Conservation (phyloP, 2,329 filamentous ascomycete species). For the Xylariaceae sp. region DNA sequence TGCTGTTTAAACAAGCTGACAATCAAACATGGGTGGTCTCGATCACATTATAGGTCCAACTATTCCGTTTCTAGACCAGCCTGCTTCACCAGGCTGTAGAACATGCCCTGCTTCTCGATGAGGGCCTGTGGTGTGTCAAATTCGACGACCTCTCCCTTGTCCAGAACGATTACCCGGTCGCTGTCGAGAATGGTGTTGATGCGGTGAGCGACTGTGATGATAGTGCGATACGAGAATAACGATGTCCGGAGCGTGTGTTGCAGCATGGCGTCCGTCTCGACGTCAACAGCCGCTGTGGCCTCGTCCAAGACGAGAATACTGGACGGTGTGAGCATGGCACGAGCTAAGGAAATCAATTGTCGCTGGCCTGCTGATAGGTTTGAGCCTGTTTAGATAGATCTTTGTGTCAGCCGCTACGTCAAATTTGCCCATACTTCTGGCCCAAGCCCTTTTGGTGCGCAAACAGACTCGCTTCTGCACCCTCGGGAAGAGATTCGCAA, state of each 20-base stretch:
- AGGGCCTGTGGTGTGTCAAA: conserved; percentile 86
- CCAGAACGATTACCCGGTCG: conserved; percentile 91
- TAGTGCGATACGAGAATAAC: conserved; percentile 85
- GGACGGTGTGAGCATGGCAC: conserved; percentile 90
- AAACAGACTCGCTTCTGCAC: conserved; percentile 1
- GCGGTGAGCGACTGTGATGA: conserved; percentile 96
- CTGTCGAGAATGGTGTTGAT: conserved; percentile 94
- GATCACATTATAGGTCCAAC: neutral
- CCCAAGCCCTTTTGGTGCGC: neutral
- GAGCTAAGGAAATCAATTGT: conserved; percentile 90
- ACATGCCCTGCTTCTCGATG: conserved; percentile 74
- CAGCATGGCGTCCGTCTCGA: conserved; percentile 69
- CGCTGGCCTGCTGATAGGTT: conserved; percentile 95
- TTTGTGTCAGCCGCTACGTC: conserved; percentile 16
- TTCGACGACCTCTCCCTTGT: conserved; percentile 86
- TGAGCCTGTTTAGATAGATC: conserved; percentile 62
- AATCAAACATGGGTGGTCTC: neutral
- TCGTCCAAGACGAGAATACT: conserved; percentile 98
- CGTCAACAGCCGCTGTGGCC: conserved; percentile 78
- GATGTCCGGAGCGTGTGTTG: conserved; percentile 65
- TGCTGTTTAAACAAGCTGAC: neutral
- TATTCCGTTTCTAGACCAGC: conserved; percentile 68
- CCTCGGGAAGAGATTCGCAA: conserved; percentile 31
- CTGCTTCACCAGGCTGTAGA: conserved; percentile 90
- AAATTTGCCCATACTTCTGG: neutral